Percentiles rank a stretch among this genome's conserved stretches.
phyloP scores from a whole-genome alignment of 208 protist species.

The Angomonas ambiguus region DNA sequence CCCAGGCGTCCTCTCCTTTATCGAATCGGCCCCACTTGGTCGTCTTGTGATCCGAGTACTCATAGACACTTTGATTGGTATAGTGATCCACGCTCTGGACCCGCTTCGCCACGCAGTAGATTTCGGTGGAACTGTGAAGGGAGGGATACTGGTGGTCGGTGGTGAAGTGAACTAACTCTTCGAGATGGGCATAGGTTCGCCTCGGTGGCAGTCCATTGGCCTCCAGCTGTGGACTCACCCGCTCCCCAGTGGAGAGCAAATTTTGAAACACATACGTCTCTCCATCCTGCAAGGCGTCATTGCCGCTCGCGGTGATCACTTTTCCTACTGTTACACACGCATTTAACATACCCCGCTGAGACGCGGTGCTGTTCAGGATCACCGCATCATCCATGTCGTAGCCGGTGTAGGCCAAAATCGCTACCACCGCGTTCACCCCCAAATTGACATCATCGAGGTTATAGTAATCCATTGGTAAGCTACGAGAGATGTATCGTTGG shows the following conservation, averaged over 20 bases:
- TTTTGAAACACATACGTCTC: conserved; percentile 84
- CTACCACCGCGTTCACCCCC: conserved; percentile 99
- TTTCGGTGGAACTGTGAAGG: conserved; percentile 52
- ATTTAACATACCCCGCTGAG: conserved; percentile 97
- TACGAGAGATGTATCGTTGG: conserved; percentile 96
- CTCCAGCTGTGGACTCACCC: conserved; percentile 58
- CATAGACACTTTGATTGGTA: conserved; percentile 70
- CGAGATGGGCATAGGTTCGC: conserved; percentile 39
- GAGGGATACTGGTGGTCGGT: conserved; percentile 76
- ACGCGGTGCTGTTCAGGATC: conserved; percentile 98
- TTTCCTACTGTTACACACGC: conserved; percentile 94
- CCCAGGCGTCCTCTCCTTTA: conserved; percentile 86
- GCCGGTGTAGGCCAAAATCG: conserved; percentile 99
- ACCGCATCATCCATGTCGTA: conserved; percentile 99
- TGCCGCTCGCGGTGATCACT: conserved; percentile 55
- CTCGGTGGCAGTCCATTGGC: conserved; percentile 66
- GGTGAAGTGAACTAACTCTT: conserved; percentile 61
- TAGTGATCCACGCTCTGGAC: conserved; percentile 66
- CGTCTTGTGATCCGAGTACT: conserved; percentile 81
- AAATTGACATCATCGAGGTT: conserved; percentile 96
- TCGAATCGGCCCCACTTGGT: conserved; percentile 87
- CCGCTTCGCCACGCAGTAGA: conserved; percentile 85
- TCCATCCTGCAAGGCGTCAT: conserved; percentile 41
- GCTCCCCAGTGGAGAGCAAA: conserved; percentile 58
- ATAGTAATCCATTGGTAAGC: conserved; percentile 91